Conservation (phyloP, 208 protist genomes). For the Trichomonas vaginalis region DNA sequence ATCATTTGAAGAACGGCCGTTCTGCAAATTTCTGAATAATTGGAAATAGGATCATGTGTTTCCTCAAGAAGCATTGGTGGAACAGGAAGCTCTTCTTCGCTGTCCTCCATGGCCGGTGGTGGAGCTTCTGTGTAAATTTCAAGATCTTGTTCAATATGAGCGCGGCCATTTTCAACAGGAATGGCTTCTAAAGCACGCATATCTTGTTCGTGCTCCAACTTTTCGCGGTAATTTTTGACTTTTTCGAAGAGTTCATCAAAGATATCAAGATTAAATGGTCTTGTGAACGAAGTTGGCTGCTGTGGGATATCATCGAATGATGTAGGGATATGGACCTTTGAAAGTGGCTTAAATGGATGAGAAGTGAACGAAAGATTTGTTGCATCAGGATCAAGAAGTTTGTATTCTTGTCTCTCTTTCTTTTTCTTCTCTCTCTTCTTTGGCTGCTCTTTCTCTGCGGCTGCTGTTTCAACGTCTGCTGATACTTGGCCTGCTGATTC, state of each 20-base stretch:
- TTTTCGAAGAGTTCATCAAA: background rate
- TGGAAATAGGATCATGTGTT: background rate
- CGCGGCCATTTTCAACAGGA: background rate
- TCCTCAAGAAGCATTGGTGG: background rate
- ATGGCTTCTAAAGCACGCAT: background rate
- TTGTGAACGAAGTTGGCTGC: background rate
- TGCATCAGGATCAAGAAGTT: background rate
- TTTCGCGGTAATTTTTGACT: background rate
- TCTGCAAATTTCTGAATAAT: background rate
- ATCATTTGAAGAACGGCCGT: background rate
- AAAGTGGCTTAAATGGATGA: background rate
- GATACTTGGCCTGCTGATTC: background rate
- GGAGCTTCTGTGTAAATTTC: background rate
- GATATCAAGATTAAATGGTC: background rate
- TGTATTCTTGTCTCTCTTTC: background rate
- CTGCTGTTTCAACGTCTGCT: background rate
- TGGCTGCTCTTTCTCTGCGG: background rate
- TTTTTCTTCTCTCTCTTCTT: background rate
- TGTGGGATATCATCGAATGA: background rate
- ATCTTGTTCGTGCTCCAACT: background rate
- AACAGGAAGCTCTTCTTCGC: background rate
- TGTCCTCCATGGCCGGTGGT: background rate
- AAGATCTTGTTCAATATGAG: background rate
- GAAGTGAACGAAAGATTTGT: background rate
- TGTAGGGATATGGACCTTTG: background rate